Conservation (phyloP, 306 rosid species). For the Rubus idaeus region DNA sequence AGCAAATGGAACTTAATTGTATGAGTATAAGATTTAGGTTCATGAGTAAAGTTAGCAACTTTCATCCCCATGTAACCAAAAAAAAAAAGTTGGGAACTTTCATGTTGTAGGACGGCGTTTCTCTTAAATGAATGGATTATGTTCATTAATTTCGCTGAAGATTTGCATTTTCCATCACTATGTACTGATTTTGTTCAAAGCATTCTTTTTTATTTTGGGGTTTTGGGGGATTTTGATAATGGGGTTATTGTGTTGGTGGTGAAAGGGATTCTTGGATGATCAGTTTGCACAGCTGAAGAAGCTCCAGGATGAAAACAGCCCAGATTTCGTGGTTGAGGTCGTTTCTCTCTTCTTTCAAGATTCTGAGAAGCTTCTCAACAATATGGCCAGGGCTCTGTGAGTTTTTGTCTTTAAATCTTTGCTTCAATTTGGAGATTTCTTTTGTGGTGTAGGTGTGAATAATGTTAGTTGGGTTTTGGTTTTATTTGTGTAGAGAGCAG, state of each 20-base stretch:
- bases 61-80: too few species aligned
- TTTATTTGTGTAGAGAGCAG: constrained; percentile 44
- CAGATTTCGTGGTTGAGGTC: constrained; percentile 77
- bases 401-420: constrained; percentile 10
- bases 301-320: constrained; percentile 70
- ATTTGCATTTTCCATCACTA: not conserved
- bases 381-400: constrained; percentile 60
- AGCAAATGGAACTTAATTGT: not conserved
- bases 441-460: constrained; percentile 1
- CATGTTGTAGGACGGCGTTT: not conserved
- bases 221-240: constrained; percentile 1
- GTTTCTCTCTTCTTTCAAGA: constrained; percentile 70
- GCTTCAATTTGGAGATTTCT: not conserved
- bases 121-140: not conserved
- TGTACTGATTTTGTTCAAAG: not conserved
- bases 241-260: constrained; percentile 6
- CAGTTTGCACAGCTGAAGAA: constrained; percentile 70
- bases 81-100: not conserved
- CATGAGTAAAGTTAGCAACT: not conserved
- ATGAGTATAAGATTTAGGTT: not conserved
- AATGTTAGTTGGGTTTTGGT: constrained; percentile 11
- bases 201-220: not conserved
- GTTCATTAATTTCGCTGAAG: not conserved
- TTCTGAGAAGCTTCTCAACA: constrained; percentile 62
- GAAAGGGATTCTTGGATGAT: constrained; percentile 71